These are phyloP conservation scores for Fusarium sp. DNA, from an alignment of 2,329 filamentous ascomycete genomes.

Conservation along the genomic window DNA sequence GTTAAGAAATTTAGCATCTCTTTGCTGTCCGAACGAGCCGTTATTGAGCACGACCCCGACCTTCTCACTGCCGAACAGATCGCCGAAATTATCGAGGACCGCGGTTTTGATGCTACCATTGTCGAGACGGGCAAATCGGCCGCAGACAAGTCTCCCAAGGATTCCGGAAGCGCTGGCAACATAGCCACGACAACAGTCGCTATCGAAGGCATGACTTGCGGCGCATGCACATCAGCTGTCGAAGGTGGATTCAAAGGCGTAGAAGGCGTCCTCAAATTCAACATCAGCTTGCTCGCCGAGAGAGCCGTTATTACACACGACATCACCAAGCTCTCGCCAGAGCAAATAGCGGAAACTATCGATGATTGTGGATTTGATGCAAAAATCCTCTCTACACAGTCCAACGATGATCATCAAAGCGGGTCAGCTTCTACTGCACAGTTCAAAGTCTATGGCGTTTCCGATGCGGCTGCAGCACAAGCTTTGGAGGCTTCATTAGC, in stretches of 20 bases:
- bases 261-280: conserved; percentile 86
- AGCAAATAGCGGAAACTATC: conserved; percentile 83
- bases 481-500: conserved; percentile 75
- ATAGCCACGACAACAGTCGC: conserved; percentile 82
- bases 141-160: conserved; percentile 24
- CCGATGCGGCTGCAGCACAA: conserved; percentile 76
- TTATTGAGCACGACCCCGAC: conserved; percentile 79
- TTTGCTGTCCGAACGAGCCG: conserved; percentile 83
- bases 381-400: conserved; percentile 79
- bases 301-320: conserved; percentile 90
- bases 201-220: conserved; percentile 97
- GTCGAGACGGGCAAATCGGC: conserved; percentile 72
- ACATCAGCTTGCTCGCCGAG: conserved; percentile 93
- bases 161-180: conserved; percentile 53
- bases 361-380: conserved; percentile 93
- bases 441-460: conserved; percentile 85
- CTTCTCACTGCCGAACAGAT: conserved; percentile 65
- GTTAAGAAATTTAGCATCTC: conserved; percentile 84
- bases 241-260: conserved; percentile 82
- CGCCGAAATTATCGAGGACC: conserved; percentile 71
- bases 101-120: conserved; percentile 84
- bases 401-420: conserved; percentile 66
- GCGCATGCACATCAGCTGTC: conserved; percentile 92
- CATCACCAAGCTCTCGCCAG: conserved; percentile 72
- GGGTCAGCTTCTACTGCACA: conserved; percentile 71